phyloP scores from a whole-genome alignment of 2,329 filamentous ascomycete species.

The Cordyceps farinosa region DNA sequence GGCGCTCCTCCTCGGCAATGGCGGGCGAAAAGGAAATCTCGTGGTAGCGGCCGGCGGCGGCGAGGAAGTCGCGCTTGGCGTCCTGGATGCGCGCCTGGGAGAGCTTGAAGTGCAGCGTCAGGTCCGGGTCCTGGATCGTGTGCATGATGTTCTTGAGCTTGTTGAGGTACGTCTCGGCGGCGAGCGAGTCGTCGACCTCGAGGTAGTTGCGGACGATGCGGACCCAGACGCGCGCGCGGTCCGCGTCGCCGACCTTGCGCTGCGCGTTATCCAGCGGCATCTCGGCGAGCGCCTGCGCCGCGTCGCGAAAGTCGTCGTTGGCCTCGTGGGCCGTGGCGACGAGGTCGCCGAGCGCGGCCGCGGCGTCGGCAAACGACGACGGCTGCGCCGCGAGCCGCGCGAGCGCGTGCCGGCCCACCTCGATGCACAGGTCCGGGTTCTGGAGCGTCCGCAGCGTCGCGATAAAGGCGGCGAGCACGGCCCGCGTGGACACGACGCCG shows the following conservation, averaged over 20 bases:
- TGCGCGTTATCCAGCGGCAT: conserved; percentile 90
- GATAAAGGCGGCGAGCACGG: conserved; percentile 66
- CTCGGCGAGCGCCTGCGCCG: conserved; percentile 73
- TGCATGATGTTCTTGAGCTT: conserved; percentile 92
- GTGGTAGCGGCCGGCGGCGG: conserved; percentile 85
- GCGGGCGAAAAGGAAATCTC: conserved; percentile 73
- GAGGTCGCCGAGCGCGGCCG: conserved; percentile 72
- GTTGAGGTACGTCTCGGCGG: conserved; percentile 84
- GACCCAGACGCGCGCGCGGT: conserved; percentile 84
- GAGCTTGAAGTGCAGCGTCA: conserved; percentile 82
- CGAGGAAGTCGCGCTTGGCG: conserved; percentile 82
- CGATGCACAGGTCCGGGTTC: conserved; percentile 65
- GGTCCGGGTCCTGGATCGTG: conserved; percentile 67
- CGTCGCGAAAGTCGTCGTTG: conserved; percentile 74
- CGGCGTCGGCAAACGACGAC: conserved; percentile 77
- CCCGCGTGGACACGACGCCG: conserved; percentile 71
- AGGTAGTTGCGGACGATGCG: conserved; percentile 92
- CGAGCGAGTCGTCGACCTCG: conserved; percentile 85
- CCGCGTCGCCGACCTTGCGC: conserved; percentile 74
- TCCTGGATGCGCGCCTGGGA: conserved; percentile 92
- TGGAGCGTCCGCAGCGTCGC: conserved; percentile 57
- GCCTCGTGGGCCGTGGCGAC: conserved; percentile 79
- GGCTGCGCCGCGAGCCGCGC: conserved; percentile 58
- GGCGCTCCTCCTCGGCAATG: conserved; percentile 81
- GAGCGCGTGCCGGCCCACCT: conserved; percentile 72